Conservation (phyloP, 305 asterid genomes). For the Fraxinus paxiana region DNA sequence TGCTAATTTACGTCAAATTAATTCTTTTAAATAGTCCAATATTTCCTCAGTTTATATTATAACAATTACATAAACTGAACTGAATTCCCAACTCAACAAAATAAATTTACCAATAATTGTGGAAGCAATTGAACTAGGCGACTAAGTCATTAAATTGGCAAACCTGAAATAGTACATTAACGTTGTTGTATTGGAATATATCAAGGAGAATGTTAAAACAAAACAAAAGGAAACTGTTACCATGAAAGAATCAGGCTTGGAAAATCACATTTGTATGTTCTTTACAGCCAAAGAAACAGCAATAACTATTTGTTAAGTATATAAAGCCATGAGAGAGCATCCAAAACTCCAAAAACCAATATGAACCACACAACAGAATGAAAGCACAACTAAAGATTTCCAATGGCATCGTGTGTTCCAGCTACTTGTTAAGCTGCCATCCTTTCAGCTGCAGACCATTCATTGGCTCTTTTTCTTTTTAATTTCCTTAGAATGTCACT, state of each 20-base stretch:
- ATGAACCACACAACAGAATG: not conserved
- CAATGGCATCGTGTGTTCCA: not conserved
- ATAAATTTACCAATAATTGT: not conserved
- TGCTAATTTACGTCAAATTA: not conserved
- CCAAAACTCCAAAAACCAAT: not conserved
- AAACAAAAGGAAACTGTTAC: not conserved
- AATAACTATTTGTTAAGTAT: not conserved
- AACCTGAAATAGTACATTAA: not conserved
- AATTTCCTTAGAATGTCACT: not conserved
- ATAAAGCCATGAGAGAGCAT: not conserved
- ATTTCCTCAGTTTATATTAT: not conserved
- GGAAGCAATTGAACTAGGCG: not conserved
- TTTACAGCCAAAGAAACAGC: not conserved
- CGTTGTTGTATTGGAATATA: not conserved
- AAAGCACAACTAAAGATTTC: not conserved
- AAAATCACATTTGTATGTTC: not conserved
- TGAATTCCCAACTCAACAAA: not conserved
- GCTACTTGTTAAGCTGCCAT: not conserved
- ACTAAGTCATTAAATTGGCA: not conserved
- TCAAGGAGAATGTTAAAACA: not conserved
- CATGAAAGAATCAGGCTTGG: not conserved
- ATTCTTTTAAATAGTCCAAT: not conserved
- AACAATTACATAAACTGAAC: not conserved
- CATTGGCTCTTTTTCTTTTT: not conserved
- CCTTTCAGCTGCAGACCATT: not conserved